Conservation (phyloP, 257 asterid species). For the Solanum pimpinellifolium region DNA sequence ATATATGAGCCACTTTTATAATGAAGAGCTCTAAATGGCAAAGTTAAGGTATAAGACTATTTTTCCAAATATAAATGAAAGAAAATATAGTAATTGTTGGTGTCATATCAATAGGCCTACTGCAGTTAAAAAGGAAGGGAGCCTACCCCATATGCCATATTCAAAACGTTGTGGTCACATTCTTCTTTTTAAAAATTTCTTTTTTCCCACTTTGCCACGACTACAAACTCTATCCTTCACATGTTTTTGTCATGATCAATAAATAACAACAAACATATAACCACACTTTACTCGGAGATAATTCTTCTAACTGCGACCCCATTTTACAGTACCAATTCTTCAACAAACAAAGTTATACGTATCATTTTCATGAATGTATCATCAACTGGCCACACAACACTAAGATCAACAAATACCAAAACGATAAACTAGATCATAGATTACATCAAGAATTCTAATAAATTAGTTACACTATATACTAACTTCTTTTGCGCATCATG, state of each 20-base stretch:
- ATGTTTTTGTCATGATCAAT: not conserved
- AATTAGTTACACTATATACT: not conserved
- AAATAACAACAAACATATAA: not conserved
- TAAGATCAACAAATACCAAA: not conserved
- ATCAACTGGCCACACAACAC: not conserved
- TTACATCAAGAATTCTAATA: not conserved
- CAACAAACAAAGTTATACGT: not conserved
- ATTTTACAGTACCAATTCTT: not conserved
- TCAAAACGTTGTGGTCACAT: not conserved
- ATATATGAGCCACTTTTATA: too few species aligned
- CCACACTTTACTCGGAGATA: not conserved
- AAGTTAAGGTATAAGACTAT: too few species aligned
- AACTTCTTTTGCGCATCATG: not conserved
- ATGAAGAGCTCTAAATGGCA: fast-evolving
- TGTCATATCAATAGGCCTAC: not conserved
- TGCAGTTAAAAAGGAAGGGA: not conserved
- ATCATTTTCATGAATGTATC: not conserved
- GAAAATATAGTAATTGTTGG: not conserved
- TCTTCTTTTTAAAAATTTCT: not conserved
- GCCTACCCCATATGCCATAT: not conserved
- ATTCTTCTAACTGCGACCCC: not conserved
- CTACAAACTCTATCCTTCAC: not conserved
- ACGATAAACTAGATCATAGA: not conserved
- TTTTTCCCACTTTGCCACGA: not conserved
- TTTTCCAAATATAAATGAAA: not conserved